phyloP scores from a whole-genome alignment of 805 yeast genomes.

The Ogataea nakhonphanomensis region DNA sequence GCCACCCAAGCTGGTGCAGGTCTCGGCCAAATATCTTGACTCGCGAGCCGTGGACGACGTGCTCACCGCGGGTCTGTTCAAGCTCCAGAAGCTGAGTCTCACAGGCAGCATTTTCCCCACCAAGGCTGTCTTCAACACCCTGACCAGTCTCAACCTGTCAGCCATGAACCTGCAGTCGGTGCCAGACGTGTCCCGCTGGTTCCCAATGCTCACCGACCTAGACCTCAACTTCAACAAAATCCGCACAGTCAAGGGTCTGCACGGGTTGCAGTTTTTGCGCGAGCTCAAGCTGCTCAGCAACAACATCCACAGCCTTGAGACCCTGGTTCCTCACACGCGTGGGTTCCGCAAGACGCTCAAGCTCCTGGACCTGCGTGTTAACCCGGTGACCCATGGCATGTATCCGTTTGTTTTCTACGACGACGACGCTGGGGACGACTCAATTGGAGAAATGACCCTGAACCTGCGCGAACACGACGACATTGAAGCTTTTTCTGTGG shows the following conservation, averaged over 20 bases:
- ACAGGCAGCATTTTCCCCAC: constrained; percentile 25
- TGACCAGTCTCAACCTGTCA: constrained; percentile 41
- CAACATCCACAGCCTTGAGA: constrained; percentile 33
- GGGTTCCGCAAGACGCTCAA: constrained; percentile 33
- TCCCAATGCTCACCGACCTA: constrained; percentile 46
- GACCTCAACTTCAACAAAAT: constrained; percentile 50
- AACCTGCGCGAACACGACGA: constrained; percentile 48
- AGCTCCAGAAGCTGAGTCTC: constrained; percentile 36
- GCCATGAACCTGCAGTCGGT: constrained; percentile 42
- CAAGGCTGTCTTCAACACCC: constrained; percentile 27
- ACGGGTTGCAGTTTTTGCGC: constrained; percentile 34
- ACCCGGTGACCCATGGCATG: constrained; percentile 43
- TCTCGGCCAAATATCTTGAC: constrained; percentile 36
- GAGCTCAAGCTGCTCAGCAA: constrained; percentile 46
- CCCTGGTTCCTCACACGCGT: constrained; percentile 33
- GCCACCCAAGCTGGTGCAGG: constrained; percentile 37
- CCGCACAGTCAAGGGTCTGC: constrained; percentile 33
- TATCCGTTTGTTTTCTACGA: constrained; percentile 55
- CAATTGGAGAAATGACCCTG: constrained; percentile 33
- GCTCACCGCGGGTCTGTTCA: constrained; percentile 18
- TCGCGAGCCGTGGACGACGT: constrained; percentile 20
- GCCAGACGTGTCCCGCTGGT: constrained; percentile 39
- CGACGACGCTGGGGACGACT: constrained; percentile 21
- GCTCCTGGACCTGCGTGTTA: constrained; percentile 46
- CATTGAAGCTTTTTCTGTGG: constrained; percentile 48